Conservation (phyloP, 805 yeast genomes). For the Brettanomyces naardenensis region DNA sequence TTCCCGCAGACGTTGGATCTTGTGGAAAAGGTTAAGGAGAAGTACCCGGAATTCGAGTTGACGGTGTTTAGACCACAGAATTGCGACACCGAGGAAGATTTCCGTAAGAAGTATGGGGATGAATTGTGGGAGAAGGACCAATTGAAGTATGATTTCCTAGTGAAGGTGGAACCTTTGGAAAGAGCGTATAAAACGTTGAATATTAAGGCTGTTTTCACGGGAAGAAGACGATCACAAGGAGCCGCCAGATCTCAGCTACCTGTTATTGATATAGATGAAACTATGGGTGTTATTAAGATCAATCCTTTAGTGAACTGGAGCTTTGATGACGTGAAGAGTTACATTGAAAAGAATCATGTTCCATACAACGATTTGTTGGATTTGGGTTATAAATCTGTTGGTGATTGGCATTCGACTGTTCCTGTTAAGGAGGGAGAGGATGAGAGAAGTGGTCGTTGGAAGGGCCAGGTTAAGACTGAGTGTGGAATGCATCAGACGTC, state of each 20-base stretch:
- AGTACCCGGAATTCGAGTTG: conserved; percentile 43
- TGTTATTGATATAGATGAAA: conserved; percentile 67
- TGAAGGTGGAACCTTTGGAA: conserved; percentile 87
- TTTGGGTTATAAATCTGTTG: conserved; percentile 83
- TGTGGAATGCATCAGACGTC: conserved; percentile 89
- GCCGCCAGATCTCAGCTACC: conserved; percentile 68
- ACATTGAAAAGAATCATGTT: conserved; percentile 62
- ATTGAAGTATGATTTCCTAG: conserved; percentile 71
- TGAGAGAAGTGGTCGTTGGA: conserved; percentile 96
- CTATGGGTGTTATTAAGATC: conserved; percentile 69
- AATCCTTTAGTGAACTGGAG: conserved; percentile 85
- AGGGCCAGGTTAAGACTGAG: conserved; percentile 85
- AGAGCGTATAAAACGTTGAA: conserved; percentile 69
- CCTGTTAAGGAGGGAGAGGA: conserved; percentile 91
- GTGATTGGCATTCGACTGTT: conserved; percentile 90
- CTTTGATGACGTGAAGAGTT: conserved; percentile 60
- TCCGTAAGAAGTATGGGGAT: conserved; percentile 62
- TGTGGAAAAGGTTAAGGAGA: conserved; percentile 46
- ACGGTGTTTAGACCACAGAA: conserved; percentile 64
- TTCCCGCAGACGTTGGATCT: conserved; percentile 88
- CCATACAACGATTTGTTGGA: conserved; percentile 83
- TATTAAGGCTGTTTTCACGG: conserved; percentile 85
- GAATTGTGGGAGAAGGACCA: conserved; percentile 81
- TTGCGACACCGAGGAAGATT: conserved; percentile 50
- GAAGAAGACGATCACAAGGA: conserved; percentile 86